Evolutionary conservation across 495 filamentous ascomycete species (phyloP), one percentile per base, ranked within the genome.

Genomic region (Mytilinidion resinicola): DNA sequence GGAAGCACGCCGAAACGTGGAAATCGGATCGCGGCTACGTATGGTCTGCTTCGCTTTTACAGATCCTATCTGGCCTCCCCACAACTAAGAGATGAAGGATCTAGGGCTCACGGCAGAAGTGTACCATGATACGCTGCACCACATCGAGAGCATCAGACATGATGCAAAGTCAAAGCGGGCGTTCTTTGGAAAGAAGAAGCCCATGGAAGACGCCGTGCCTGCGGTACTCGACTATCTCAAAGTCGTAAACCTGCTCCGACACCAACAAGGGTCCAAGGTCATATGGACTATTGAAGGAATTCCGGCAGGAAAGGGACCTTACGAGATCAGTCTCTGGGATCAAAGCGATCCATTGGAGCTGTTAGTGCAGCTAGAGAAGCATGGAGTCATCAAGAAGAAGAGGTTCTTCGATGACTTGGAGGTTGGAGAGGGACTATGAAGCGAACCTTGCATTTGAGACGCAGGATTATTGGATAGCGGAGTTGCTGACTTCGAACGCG

Each of bases 321-420:
- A 56, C 48, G 61, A 64, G 43, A 57, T 60, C 15, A 64, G 61
- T 48, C 46, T 37, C 11, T 64, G 57, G 61, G 59, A 56, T 33
- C 37, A 46, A 21, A 47, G 49, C 25, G 61, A 64, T 49, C 51
- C 51, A 36, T 44, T 64, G n/a, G 61, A 60, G 47, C 38, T 64
- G 14, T n/a, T 64, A 11, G n/a, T 60, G 15, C 57, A 56, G 51
- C 30, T 64, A 21, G 61, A 64, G 51, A 59, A 36, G 48, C 56
- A 56, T 51, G 52, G 61, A 14, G 51, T 63, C 20, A 60, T 64
- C 49, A 56, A 60, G 21, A 60, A 60, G 42, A 64, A 37, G 33
- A 35, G 55, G 20, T 39, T 49, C 30, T 44, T 53, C 34, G 53
- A 56, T 41, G 56, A 64, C 17, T 42, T 30, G 6, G 25, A 30